Percentiles rank a stretch among this genome's conserved stretches.
Evolutionary conservation across 2,329 filamentous ascomycete species (phyloP).

Genomic region (Bisporella sp.): DNA sequence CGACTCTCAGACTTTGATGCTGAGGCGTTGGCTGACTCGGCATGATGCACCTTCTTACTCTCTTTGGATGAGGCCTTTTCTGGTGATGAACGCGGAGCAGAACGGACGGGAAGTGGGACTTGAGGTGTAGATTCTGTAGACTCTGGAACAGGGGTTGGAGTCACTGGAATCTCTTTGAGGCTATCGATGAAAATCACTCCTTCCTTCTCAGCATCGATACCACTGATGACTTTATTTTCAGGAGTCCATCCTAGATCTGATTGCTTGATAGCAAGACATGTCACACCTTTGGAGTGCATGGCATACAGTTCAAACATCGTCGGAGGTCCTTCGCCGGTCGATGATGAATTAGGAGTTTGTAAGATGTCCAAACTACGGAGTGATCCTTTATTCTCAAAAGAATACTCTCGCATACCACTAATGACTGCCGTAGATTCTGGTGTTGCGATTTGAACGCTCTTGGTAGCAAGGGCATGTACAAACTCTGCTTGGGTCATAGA

Average conservation of each 20-base stretch:
- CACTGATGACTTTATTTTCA: conserved; percentile 78
- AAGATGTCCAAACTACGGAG: conserved; percentile 89
- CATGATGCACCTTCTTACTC: conserved; percentile 18
- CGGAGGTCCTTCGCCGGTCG: conserved; percentile 56
- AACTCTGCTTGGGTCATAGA: conserved; percentile 83
- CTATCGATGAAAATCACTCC: conserved; percentile 71
- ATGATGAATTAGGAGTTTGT: conserved; percentile 57
- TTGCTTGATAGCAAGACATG: conserved; percentile 78
- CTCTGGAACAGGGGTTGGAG: conserved; percentile 4
- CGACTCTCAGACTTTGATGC: conserved; percentile 32
- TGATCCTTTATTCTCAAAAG: conserved; percentile 77
- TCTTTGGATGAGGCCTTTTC: conserved; percentile 22
- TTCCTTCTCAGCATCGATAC: conserved; percentile 67
- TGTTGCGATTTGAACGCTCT: conserved; percentile 67
- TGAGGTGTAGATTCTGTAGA: conserved; percentile 9
- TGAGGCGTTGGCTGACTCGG: conserved; percentile 11
- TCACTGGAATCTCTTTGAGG: conserved; percentile 36
- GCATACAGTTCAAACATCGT: conserved; percentile 91
- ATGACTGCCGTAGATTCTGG: conserved; percentile 96
- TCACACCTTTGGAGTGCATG: conserved; percentile 97
- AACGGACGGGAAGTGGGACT: conserved; percentile 19
- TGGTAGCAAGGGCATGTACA: conserved; percentile 68
- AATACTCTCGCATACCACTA: conserved; percentile 93
- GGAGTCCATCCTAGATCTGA: conserved; percentile 86
- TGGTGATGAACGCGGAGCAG: conserved; percentile 18